phyloP scores from a whole-genome alignment of 495 filamentous ascomycete species.

The Lepidopterella palustris region DNA sequence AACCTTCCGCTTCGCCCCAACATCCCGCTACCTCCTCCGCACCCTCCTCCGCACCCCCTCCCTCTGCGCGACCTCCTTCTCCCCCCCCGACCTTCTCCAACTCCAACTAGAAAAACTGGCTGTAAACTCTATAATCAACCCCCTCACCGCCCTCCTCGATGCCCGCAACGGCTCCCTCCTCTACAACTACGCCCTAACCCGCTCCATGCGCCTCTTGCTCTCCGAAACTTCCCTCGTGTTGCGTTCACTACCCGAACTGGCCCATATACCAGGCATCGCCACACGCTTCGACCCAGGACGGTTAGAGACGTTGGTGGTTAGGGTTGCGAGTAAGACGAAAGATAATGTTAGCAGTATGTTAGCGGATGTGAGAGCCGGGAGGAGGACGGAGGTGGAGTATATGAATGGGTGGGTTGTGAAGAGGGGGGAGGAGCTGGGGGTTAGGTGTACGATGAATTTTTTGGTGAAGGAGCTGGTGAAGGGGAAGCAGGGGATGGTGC shows the following conservation, averaged over 20 bases:
- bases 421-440: slow-evolving; percentile 59
- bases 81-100: slow-evolving; percentile 46
- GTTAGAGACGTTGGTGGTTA: slow-evolving; percentile 49
- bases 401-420: slow-evolving; percentile 79
- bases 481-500: slow-evolving; percentile 43
- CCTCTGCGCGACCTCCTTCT: slow-evolving; percentile 42
- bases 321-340: slow-evolving; percentile 54
- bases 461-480: slow-evolving; percentile 57
- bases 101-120: slow-evolving; percentile 74
- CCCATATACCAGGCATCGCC: slow-evolving; percentile 50
- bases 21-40: slow-evolving; percentile 35
- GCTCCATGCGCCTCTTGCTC: slow-evolving; percentile 56
- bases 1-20: slow-evolving; percentile 19
- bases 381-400: slow-evolving; percentile 69
- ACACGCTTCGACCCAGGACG: slow-evolving; percentile 51
- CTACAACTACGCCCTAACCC: slow-evolving; percentile 48
- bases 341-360: slow-evolving; percentile 74
- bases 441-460: slow-evolving; percentile 61
- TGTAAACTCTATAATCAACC: slow-evolving; percentile 74
- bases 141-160: slow-evolving; percentile 65
- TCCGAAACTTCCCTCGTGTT: slow-evolving; percentile 60
- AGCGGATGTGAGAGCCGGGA: slow-evolving; percentile 60
- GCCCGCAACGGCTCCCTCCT: slow-evolving; percentile 70
- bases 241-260: slow-evolving; percentile 60
- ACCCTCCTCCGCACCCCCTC: slow-evolving; percentile 33